A percentile compares a stretch with the other conserved stretches of the same genome.
These are phyloP conservation scores for Colletotrichum gloeosporioides DNA, from an alignment of 2,329 filamentous ascomycete genomes.

Conservation along the genomic window DNA sequence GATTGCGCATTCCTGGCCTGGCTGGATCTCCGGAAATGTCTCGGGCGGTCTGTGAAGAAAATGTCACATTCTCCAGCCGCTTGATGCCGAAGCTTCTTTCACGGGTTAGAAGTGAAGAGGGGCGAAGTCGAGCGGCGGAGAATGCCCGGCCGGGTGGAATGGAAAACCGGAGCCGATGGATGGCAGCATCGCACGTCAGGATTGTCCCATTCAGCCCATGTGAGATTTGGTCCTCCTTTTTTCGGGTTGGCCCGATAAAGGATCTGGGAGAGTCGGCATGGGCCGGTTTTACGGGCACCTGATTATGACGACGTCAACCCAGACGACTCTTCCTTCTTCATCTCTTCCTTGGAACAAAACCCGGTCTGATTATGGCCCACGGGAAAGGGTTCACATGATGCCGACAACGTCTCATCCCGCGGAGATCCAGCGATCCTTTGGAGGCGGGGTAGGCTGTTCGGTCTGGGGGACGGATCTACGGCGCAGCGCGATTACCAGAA, in stretches of 20 bases:
- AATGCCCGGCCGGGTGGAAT: not conserved
- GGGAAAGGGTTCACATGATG: not conserved
- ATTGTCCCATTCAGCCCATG: not conserved
- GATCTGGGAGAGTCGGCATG: not conserved
- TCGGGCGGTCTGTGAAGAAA: not conserved
- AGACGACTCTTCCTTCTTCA: not conserved
- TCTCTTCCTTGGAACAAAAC: not conserved
- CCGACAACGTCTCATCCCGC: not conserved
- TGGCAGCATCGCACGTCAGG: not conserved
- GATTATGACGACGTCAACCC: not conserved
- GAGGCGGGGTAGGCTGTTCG: not conserved
- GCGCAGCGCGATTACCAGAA: not conserved
- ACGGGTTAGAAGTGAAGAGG: too few species aligned
- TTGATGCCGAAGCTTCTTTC: not conserved
- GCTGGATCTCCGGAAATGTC: not conserved
- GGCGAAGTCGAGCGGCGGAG: not conserved
- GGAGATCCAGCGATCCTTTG: not conserved
- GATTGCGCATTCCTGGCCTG: not conserved
- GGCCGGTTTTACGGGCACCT: not conserved
- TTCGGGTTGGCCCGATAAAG: not conserved
- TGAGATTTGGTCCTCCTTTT: not conserved
- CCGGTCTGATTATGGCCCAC: not conserved
- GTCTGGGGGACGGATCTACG: not conserved
- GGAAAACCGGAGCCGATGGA: not conserved
- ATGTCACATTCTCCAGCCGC: not conserved